Percentiles rank a stretch among this genome's conserved stretches.
phyloP scores from a whole-genome alignment of 2,329 filamentous ascomycete genomes.

The Nemania sp. region DNA sequence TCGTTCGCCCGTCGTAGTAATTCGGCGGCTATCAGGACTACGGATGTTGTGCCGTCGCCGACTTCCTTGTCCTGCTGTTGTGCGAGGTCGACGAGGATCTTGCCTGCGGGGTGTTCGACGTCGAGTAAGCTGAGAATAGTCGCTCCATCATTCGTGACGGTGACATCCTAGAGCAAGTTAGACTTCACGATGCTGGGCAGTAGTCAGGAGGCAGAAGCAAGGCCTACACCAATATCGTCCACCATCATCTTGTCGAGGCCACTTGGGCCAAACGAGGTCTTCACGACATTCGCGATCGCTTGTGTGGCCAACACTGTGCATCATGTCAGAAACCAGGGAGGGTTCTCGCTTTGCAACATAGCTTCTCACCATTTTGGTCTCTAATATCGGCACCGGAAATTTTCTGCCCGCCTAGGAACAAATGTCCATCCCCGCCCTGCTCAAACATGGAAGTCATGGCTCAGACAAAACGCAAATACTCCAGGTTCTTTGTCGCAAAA shows the following conservation, averaged over 20 bases:
- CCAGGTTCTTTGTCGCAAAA: no score
- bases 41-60: constrained; percentile 95
- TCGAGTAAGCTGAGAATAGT: constrained; percentile 95
- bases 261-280: constrained; percentile 96
- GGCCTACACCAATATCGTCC: constrained; percentile 89
- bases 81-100: constrained; percentile 95
- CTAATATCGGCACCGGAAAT: constrained; percentile 95
- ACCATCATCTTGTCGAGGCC: constrained; percentile 99
- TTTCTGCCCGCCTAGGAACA: constrained; percentile 97
- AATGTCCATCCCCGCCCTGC: constrained; percentile 89
- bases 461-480: neutral
- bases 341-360: constrained; percentile 9
- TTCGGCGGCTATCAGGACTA: constrained; percentile 95
- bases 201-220: neutral
- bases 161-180: constrained; percentile 72
- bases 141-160: constrained; percentile 97
- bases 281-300: constrained; percentile 97
- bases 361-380: constrained; percentile 83
- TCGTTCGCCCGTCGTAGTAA: constrained; percentile 93
- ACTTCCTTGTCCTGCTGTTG: constrained; percentile 99
- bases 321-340: constrained; percentile 32
- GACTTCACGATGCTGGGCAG: neutral
- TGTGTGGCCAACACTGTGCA: constrained; percentile 83
- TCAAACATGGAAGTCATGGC: constrained; percentile 94
- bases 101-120: constrained; percentile 96